Evolutionary conservation across 1,139 yeast genomes (phyloP).

Genomic region (Nakaseomyces kungkrabaensis): DNA sequence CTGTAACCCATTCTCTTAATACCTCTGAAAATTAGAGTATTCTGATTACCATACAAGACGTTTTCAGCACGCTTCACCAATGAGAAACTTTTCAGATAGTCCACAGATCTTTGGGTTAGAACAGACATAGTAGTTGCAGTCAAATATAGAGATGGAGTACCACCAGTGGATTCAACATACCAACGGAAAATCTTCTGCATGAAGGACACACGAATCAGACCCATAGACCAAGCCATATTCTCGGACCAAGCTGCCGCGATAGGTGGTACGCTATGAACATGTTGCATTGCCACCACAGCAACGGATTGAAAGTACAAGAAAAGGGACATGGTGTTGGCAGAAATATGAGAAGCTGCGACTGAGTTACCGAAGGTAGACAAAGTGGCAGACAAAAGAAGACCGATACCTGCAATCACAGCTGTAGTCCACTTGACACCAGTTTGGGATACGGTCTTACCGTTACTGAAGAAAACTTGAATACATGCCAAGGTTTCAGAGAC

Average conservation of each 20-base stretch:
- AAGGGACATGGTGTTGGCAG: conserved; percentile 67
- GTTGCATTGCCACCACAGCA: conserved; percentile 63
- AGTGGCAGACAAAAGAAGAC: conserved; percentile 56
- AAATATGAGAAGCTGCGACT: conserved; percentile 68
- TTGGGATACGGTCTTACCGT: conserved; percentile 68
- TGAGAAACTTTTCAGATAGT: conserved; percentile 20
- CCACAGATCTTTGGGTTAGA: conserved; percentile 60
- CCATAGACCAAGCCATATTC: conserved; percentile 82
- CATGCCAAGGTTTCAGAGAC: conserved; percentile 44
- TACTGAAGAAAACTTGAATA: conserved; percentile 57
- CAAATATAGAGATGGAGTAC: conserved; percentile 54
- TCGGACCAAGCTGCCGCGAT: conserved; percentile 77
- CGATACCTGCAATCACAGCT: conserved; percentile 70
- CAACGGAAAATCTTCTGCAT: conserved; percentile 75
- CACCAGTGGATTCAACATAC: conserved; percentile 78
- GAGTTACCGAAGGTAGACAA: conserved; percentile 72
- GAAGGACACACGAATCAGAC: conserved; percentile 54
- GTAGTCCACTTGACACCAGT: conserved; percentile 80
- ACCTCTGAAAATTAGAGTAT: conserved; percentile 58
- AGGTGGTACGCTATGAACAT: conserved; percentile 67
- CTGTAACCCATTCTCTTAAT: conserved; percentile 62
- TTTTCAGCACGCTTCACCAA: conserved; percentile 29
- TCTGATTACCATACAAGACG: conserved; percentile 35
- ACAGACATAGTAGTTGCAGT: conserved; percentile 51
- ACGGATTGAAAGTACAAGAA: conserved; percentile 73